These are phyloP conservation scores for Pestalotiopsis sp. DNA, from an alignment of 2,329 filamentous ascomycete genomes.

Conservation along the genomic window DNA sequence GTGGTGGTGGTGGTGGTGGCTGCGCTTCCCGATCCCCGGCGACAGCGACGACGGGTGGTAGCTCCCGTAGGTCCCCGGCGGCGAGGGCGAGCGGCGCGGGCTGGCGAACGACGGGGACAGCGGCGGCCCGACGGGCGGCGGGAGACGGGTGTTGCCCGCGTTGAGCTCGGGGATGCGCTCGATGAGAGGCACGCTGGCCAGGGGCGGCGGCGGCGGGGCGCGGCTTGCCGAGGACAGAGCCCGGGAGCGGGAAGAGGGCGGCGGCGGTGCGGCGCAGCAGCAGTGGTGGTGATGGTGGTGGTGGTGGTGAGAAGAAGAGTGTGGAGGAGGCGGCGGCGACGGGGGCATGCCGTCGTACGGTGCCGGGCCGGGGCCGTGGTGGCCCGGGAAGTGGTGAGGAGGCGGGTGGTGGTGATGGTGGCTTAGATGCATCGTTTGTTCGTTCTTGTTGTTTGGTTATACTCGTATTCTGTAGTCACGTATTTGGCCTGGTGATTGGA, in stretches of 20 bases:
- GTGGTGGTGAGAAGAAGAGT: background rate
- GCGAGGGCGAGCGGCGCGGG: background rate
- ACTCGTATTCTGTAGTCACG: background rate
- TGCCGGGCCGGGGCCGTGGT: background rate
- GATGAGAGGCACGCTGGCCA: background rate
- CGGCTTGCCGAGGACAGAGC: background rate
- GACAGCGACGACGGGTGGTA: background rate
- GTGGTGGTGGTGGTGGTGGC: background rate
- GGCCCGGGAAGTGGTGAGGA: background rate
- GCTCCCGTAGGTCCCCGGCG: background rate
- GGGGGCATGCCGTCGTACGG: background rate
- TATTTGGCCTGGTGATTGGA: too few species aligned
- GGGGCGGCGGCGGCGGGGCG: background rate
- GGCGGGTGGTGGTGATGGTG: conserved; percentile 3
- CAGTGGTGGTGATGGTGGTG: background rate
- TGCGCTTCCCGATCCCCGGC: background rate
- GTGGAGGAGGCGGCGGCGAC: background rate
- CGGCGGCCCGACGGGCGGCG: background rate
- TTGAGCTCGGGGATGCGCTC: conserved; percentile 2
- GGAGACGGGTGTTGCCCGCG: conserved; percentile 1
- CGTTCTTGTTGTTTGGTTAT: background rate
- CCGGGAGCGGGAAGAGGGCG: background rate
- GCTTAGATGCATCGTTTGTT: background rate
- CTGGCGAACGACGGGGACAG: background rate
- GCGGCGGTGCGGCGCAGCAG: background rate